Base-by-base conservation (phyloP, 1,139 yeast genomes). In the Pichia sp. region DNA sequence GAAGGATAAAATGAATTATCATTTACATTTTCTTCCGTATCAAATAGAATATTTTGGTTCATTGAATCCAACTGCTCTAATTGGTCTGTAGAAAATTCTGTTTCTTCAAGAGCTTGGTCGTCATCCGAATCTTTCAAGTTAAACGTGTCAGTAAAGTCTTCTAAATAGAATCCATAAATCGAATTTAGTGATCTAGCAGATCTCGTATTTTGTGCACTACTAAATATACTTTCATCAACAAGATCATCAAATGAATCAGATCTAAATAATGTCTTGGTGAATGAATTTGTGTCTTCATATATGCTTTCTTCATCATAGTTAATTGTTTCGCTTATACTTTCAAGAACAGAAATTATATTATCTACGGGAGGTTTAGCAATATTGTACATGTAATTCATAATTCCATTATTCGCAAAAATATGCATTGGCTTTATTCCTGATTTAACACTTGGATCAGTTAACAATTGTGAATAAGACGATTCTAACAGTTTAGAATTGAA, bases 241-340 rank as follows among this genome's bases (percentile, higher is more conserved):
- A 34, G 12, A 22, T 40, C 39, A 39, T 48, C 50, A 35, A 38
- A 49, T 10, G 53, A 49, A 10, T 33, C 23, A 6, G 49, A 47
- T 11, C 50, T 31, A 27, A 39, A 51, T 20, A 47, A 30, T 7
- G 51, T 49, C 30, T 47, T 42, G 2, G 50, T 42, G 9, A 37
- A 42, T 3, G 41, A 30, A 4, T 29, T 27, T 2, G 30, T 42
- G 27, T 39, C 39, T 29, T 51, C 53, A 36, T 48, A 46, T 8
- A 47, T 36, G 32, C 49, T 45, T 12, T 35, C 45, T 27, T 29
- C 30, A 32, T 40, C 47, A 36, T n/a, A n/a, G n/a, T n/a, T n/a
- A n/a, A n/a, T n/a, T n/a, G n/a, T n/a, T n/a, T n/a, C n/a, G n/a
- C n/a, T n/a, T n/a, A n/a, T n/a, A n/a, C n/a, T n/a, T n/a, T n/a